Conservation (phyloP, 257 asterid genomes). For the Fraxinus quadrangulata region DNA sequence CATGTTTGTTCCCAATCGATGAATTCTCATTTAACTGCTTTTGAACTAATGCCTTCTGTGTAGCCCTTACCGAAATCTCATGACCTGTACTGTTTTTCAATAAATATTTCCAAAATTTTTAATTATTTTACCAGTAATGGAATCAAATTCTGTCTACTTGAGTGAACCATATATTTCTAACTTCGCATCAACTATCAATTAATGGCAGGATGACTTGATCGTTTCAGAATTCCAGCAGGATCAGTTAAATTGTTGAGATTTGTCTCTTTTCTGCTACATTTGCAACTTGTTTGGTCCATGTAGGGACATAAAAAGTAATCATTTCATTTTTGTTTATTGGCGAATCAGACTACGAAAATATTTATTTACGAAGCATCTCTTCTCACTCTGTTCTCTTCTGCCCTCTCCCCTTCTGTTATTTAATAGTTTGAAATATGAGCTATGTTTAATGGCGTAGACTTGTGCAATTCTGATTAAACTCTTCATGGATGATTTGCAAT, state of each 20-base stretch:
- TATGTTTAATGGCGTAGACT: not conserved
- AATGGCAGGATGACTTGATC: not conserved
- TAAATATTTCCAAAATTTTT: too few species aligned
- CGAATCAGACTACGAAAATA: not conserved
- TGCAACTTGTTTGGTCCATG: not conserved
- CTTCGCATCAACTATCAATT: not conserved
- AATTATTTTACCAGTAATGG: conserved; percentile 5
- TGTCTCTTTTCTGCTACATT: not conserved
- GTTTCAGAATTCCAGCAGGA: not conserved
- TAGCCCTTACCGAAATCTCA: not conserved
- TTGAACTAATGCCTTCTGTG: conserved; percentile 1
- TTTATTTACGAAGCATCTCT: not conserved
- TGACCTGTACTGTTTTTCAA: not conserved
- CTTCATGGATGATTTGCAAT: conserved; percentile 25
- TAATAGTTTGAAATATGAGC: conserved; percentile 4
- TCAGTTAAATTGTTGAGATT: not conserved
- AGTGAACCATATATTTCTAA: not conserved
- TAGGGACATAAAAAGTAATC: not conserved
- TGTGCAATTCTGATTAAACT: conserved; percentile 7
- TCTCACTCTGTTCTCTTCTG: not conserved
- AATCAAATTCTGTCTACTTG: conserved; percentile 15
- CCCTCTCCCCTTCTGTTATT: not conserved
- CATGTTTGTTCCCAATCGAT: conserved; percentile 8
- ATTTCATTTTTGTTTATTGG: not conserved
- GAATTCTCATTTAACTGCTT: conserved; percentile 4